These are phyloP conservation scores for Leccinum incarnatum DNA, from an alignment of 768 basidiomycete species.

Conservation along the genomic window DNA sequence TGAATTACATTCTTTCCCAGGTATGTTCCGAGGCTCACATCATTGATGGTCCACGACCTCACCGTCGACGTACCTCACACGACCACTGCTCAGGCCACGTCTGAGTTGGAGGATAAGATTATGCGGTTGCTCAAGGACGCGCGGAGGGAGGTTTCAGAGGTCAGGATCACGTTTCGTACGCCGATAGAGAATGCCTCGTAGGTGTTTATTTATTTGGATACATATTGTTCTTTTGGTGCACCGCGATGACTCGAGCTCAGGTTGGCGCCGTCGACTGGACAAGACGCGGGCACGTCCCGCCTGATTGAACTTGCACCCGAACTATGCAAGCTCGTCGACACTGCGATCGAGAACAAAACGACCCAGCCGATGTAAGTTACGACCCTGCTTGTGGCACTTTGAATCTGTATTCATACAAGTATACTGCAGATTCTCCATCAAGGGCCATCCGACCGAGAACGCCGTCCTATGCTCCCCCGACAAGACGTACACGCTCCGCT, in stretches of 20 bases:
- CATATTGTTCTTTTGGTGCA: no score
- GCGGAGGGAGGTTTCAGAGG: constrained; percentile 69
- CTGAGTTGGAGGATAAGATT: constrained; percentile 62
- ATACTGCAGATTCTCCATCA: constrained; percentile 62
- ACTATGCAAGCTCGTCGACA: constrained; percentile 59
- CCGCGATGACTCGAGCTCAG: constrained; percentile 38
- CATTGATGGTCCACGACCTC: constrained; percentile 45
- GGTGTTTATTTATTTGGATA: no score
- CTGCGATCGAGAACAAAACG: constrained; percentile 35
- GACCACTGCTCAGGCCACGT: constrained; percentile 57
- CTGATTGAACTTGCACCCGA: constrained; percentile 75
- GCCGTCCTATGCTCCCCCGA: constrained; percentile 85
- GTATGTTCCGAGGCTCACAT: constrained; percentile 23
- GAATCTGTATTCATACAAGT: background rate
- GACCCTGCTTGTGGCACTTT: background rate
- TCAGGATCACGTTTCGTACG: constrained; percentile 62
- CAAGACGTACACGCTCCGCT: constrained; percentile 79
- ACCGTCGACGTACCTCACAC: constrained; percentile 63
- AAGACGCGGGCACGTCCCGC: constrained; percentile 56
- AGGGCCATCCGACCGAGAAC: constrained; percentile 77
- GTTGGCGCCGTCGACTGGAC: constrained; percentile 49
- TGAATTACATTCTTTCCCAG: constrained; percentile 64
- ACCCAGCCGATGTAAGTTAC: constrained; percentile 28
- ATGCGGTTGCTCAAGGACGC: constrained; percentile 49
- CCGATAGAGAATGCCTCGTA: constrained; percentile 33